Conservation (phyloP, 768 basidiomycete species). For the Xerocomus potaroensis region DNA sequence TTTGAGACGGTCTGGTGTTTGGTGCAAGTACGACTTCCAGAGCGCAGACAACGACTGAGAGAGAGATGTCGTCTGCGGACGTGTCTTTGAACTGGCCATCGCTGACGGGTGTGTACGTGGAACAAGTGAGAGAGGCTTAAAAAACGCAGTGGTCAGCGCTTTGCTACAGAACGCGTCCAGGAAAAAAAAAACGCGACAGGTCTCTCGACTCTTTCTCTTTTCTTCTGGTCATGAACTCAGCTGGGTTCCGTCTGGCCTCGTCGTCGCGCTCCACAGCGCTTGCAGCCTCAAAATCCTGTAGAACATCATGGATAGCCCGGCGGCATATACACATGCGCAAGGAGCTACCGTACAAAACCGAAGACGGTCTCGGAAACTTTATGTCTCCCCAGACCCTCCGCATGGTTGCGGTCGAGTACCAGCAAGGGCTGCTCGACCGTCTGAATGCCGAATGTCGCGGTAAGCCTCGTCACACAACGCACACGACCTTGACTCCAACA, state of each 20-base stretch:
- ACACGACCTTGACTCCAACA: neutral
- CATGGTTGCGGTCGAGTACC: constrained; percentile 76
- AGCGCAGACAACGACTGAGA: constrained; percentile 47
- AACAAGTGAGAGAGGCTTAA: constrained; percentile 13
- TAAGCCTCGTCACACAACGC: constrained; percentile 31
- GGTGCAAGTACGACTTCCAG: constrained; percentile 71
- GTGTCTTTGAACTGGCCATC: constrained; percentile 38
- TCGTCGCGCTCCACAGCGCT: constrained; percentile 17
- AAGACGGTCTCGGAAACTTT: constrained; percentile 75
- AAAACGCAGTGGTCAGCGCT: constrained; percentile 9
- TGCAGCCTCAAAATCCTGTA: constrained; percentile 14
- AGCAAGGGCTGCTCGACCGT: constrained; percentile 74
- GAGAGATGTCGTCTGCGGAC: constrained; percentile 13
- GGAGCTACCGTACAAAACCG: constrained; percentile 59
- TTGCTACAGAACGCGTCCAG: neutral
- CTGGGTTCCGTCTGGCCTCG: constrained; percentile 19
- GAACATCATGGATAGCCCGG: constrained; percentile 22
- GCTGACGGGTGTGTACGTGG: constrained; percentile 20
- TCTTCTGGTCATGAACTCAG: constrained; percentile 18
- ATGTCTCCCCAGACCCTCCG: constrained; percentile 69
- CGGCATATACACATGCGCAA: constrained; percentile 47
- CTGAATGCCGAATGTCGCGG: constrained; percentile 73
- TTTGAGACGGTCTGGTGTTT: constrained; percentile 83
- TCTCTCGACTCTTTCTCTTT: neutral
- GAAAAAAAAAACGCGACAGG: constrained; percentile 9